A percentile compares a stretch with the other conserved stretches of the same genome.
Evolutionary conservation across 495 filamentous ascomycete species (phyloP).

Genomic region (Glarea lozoyensis): DNA sequence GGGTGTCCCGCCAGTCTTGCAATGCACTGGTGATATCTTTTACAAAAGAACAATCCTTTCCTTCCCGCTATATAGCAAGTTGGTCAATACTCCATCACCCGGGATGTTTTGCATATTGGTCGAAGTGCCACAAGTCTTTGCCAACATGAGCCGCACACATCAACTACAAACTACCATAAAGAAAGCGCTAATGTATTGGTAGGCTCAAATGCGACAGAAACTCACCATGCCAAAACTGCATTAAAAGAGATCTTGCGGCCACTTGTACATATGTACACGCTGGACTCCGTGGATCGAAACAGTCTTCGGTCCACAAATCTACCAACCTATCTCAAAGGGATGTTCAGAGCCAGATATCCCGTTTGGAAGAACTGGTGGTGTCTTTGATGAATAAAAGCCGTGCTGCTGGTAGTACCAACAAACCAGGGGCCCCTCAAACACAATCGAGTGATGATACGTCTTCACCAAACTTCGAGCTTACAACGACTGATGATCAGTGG

Average conservation of each 20-base stretch:
- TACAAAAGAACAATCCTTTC: no score
- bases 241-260: conserved; percentile 32
- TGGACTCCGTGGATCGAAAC: conserved; percentile 18
- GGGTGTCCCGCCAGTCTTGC: no score
- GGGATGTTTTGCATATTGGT: no score
- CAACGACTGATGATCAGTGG: background rate
- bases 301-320: conserved; percentile 8
- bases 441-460: background rate
- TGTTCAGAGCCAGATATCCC: conserved; percentile 39
- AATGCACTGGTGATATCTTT: no score
- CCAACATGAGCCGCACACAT: no score
- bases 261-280: conserved; percentile 40
- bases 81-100: no score
- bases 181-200: no score
- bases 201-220: conserved; percentile 19
- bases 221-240: conserved; percentile 24
- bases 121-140: no score
- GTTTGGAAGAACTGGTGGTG: conserved; percentile 44
- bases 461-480: background rate
- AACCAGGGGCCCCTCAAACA: background rate
- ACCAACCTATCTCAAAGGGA: conserved; percentile 10
- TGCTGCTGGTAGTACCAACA: background rate
- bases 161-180: no score
- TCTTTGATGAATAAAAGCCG: conserved; percentile 29
- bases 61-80: no score